phyloP scores from a whole-genome alignment of 176 grass and related monocot species.

The Pontederia crassipes region DNA sequence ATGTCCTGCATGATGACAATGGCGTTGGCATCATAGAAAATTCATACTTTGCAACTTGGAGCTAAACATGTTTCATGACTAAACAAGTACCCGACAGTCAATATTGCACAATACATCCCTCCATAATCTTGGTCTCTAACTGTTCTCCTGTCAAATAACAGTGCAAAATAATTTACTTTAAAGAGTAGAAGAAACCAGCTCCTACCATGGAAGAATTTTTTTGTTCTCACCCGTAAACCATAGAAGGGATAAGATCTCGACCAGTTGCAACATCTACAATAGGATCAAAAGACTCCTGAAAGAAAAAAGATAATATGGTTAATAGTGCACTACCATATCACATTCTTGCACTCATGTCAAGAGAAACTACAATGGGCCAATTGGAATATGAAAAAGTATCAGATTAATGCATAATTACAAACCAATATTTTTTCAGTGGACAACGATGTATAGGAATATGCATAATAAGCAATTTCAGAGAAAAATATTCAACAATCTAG shows the following conservation, averaged over 20 bases:
- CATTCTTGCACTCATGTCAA: no score
- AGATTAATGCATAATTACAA: no score
- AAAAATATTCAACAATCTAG: not conserved
- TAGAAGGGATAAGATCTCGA: conserved; percentile 83
- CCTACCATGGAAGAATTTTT: not conserved
- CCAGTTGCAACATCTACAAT: conserved; percentile 67
- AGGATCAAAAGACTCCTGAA: conserved; percentile 89
- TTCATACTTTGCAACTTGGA: not conserved
- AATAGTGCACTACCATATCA: not conserved
- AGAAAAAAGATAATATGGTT: conserved; percentile 4
- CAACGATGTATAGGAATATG: no score
- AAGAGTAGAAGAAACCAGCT: not conserved
- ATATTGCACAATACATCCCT: conserved; percentile 82
- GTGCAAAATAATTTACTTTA: not conserved
- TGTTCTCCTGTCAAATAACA: conserved; percentile 56
- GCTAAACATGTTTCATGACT: conserved; percentile 10
- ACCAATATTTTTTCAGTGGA: no score
- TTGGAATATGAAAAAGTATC: not conserved
- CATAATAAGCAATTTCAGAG: not conserved
- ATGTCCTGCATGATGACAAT: conserved; percentile 31
- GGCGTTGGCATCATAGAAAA: not conserved
- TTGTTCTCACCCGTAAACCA: conserved; percentile 79
- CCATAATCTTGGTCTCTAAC: conserved; percentile 74
- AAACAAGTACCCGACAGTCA: conserved; percentile 55
- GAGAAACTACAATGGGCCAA: not conserved